Evolutionary conservation across 805 yeast genomes (phyloP).

Genomic region (Ogataea angusta): DNA sequence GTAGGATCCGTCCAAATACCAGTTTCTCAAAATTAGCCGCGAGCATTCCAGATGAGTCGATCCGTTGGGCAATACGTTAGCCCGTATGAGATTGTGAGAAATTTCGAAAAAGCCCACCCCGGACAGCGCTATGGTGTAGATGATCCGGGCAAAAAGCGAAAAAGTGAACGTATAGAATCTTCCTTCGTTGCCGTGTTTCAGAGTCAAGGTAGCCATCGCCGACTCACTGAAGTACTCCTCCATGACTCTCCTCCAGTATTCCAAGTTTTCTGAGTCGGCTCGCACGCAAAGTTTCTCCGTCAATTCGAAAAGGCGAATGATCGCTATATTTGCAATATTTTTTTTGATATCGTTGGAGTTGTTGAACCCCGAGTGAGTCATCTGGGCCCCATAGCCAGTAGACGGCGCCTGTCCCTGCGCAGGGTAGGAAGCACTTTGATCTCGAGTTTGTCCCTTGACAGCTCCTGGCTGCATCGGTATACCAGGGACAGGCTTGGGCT

Average conservation of each 20-base stretch:
- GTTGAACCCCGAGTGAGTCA: conserved; percentile 12
- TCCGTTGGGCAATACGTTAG: conserved; percentile 52
- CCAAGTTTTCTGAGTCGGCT: conserved; percentile 41
- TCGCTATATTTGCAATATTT: conserved; percentile 45
- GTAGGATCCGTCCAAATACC: conserved; percentile 68
- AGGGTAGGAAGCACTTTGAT: conserved; percentile 3
- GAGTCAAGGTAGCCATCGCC: conserved; percentile 45
- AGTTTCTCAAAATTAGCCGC: conserved; percentile 44
- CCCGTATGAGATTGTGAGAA: conserved; percentile 45
- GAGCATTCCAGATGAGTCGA: conserved; percentile 53
- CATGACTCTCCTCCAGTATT: conserved; percentile 49
- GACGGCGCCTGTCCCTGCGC: neutral
- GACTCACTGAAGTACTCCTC: conserved; percentile 51
- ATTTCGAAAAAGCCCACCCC: conserved; percentile 53
- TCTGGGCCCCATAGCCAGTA: conserved; percentile 5
- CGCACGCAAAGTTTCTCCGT: conserved; percentile 43
- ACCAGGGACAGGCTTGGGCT: conserved; percentile 8
- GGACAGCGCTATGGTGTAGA: conserved; percentile 47
- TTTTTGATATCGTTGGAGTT: conserved; percentile 27
- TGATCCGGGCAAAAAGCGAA: conserved; percentile 62
- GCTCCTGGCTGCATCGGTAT: neutral
- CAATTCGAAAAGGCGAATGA: conserved; percentile 47
- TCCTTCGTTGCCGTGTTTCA: conserved; percentile 43
- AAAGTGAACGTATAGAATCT: conserved; percentile 63
- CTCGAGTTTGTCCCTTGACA: neutral